phyloP scores from a whole-genome alignment of 306 rosid species.

The Carpinus viminea region DNA sequence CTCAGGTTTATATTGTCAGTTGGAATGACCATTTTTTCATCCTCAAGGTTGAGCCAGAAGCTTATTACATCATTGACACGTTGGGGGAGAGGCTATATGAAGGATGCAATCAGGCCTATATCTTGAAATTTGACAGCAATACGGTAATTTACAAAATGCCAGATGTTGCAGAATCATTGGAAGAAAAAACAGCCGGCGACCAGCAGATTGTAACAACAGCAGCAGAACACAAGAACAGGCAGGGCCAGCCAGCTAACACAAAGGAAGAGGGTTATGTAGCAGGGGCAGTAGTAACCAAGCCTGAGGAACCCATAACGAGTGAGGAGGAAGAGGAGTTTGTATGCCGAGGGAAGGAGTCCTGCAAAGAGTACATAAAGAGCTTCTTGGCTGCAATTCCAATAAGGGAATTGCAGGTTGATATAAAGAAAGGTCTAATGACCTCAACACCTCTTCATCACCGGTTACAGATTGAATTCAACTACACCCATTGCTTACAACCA shows the following conservation, averaged over 20 bases:
- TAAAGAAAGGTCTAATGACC: conserved; percentile 83
- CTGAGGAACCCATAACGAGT: conserved; percentile 44
- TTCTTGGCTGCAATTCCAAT: conserved; percentile 98
- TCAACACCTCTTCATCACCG: conserved; percentile 90
- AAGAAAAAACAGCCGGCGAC: conserved; percentile 50
- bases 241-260: conserved; percentile 37
- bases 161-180: conserved; percentile 45
- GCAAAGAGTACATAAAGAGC: conserved; percentile 95
- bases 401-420: conserved; percentile 91
- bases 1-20: conserved; percentile 79
- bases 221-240: conserved; percentile 49
- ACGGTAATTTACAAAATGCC: conserved; percentile 60
- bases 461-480: conserved; percentile 88
- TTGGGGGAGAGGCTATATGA: conserved; percentile 96
- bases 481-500: conserved; percentile 56
- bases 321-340: conserved; percentile 60
- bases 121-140: conserved; percentile 77
- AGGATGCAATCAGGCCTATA: conserved; percentile 91
- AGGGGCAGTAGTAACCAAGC: conserved; percentile 31
- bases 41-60: conserved; percentile 88
- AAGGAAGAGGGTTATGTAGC: conserved; percentile 45
- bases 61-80: conserved; percentile 88
- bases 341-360: conserved; percentile 86
- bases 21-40: conserved; percentile 99
- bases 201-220: conserved; percentile 46